Percentiles rank a stretch among this genome's conserved stretches.
phyloP scores from a whole-genome alignment of 176 grass and related monocot genomes.

The Paspalum vaginatum region DNA sequence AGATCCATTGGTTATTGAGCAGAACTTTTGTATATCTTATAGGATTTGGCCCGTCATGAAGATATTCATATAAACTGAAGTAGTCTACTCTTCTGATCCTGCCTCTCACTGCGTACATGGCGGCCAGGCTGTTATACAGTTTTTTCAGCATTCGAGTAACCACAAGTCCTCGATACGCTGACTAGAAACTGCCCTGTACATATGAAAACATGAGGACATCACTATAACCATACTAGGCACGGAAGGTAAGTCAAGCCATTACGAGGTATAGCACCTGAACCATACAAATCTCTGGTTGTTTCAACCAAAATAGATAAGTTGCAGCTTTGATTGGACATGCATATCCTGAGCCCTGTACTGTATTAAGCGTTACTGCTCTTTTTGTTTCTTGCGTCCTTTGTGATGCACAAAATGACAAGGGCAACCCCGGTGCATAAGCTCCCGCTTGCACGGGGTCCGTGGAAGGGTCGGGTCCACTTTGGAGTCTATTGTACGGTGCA shows the following conservation, averaged over 20 bases:
- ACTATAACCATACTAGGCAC: slow-evolving; percentile 13
- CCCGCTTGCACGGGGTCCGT: too few species aligned
- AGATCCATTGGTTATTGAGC: too few species aligned
- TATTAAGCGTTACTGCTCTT: neutral
- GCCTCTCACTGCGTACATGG: neutral
- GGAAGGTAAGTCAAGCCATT: neutral
- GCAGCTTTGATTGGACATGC: neutral
- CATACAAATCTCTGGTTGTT: neutral
- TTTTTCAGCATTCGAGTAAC: neutral
- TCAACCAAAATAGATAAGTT: slow-evolving; percentile 7
- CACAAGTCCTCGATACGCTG: neutral
- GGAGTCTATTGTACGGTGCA: too few species aligned
- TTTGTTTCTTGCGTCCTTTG: slow-evolving; percentile 23
- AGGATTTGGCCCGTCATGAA: too few species aligned
- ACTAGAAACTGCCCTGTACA: neutral
- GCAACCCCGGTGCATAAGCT: too few species aligned
- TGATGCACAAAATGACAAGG: neutral
- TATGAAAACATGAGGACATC: neutral
- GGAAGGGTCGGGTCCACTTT: too few species aligned
- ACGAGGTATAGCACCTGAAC: slow-evolving; percentile 25
- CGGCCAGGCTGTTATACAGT: neutral
- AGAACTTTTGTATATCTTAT: too few species aligned
- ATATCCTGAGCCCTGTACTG: neutral
- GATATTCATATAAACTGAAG: too few species aligned
- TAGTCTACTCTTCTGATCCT: too few species aligned